Percentiles rank a stretch among this genome's conserved stretches.
These are phyloP conservation scores for Pezicula neosporulosa DNA, from an alignment of 2,329 filamentous ascomycete genomes.

Conservation along the genomic window DNA sequence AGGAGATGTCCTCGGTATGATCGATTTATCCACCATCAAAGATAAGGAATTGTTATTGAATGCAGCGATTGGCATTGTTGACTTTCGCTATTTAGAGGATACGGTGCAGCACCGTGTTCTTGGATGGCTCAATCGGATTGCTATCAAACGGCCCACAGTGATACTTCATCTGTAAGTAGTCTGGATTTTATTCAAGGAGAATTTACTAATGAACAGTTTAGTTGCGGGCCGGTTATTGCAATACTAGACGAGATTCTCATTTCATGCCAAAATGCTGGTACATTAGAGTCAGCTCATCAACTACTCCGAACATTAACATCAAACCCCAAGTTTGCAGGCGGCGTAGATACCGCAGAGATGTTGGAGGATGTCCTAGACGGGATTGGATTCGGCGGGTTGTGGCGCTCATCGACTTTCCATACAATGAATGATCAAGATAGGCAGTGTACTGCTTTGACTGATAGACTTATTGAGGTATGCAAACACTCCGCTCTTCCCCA, in stretches of 20 bases:
- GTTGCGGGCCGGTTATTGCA: conserved; percentile 51
- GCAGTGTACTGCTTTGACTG: conserved; percentile 26
- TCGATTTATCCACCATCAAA: conserved; percentile 43
- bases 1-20: conserved; percentile 35
- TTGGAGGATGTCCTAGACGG: conserved; percentile 53
- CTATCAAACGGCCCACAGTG: conserved; percentile 50
- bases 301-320: conserved; percentile 57
- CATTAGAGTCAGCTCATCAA: conserved; percentile 57
- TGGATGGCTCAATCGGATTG: conserved; percentile 56
- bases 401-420: conserved; percentile 39
- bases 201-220: conserved; percentile 27
- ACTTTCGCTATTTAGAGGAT: conserved; percentile 64
- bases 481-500: neutral
- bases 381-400: conserved; percentile 62
- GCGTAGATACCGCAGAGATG: conserved; percentile 42
- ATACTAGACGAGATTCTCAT: conserved; percentile 57
- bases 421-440: conserved; percentile 24
- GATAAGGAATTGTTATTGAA: conserved; percentile 62
- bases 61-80: conserved; percentile 60
- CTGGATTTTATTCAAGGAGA: neutral
- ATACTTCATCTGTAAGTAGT: conserved; percentile 53
- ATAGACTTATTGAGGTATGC: conserved; percentile 26
- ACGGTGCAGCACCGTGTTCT: conserved; percentile 56
- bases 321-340: conserved; percentile 46
- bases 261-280: conserved; percentile 58